Evolutionary conservation across 768 basidiomycete genomes (phyloP).

Genomic region (Suillus tomentosus): DNA sequence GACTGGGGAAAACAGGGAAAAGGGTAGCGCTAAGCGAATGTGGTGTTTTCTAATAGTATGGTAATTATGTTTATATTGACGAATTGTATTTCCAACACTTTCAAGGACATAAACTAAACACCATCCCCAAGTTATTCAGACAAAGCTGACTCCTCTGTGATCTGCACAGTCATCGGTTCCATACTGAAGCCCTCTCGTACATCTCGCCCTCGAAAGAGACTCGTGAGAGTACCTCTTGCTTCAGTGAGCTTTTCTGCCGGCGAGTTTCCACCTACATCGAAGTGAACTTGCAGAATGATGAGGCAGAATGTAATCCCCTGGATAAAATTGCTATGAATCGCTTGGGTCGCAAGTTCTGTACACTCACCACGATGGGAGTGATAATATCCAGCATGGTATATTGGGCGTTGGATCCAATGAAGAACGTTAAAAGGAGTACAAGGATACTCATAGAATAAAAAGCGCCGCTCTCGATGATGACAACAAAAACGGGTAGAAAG

Average conservation of each 20-base stretch:
- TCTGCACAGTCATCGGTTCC: not conserved
- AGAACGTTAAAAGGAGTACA: not conserved
- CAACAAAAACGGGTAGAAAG: not conserved
- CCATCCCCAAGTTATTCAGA: not conserved
- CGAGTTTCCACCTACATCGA: not conserved
- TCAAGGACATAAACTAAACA: not conserved
- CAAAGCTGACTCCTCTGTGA: not conserved
- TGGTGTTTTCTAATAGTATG: too few species aligned
- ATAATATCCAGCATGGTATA: not conserved
- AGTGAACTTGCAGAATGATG: slow-evolving; percentile 3
- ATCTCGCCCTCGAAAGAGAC: not conserved
- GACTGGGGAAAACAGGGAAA: too few species aligned
- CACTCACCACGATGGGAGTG: not conserved
- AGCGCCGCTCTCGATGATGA: not conserved
- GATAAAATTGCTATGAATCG: not conserved
- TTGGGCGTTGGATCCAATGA: not conserved
- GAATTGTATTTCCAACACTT: too few species aligned
- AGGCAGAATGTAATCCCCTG: slow-evolving; percentile 1
- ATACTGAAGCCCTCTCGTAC: not conserved
- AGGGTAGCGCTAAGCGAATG: too few species aligned
- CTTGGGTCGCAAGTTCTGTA: not conserved
- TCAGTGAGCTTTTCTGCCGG: not conserved
- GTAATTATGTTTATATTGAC: too few species aligned
- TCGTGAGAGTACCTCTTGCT: not conserved
- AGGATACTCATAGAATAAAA: not conserved